A percentile compares a stretch with the other conserved stretches of the same genome.
Evolutionary conservation across 495 filamentous ascomycete genomes (phyloP).

Genomic region (Haplographium delicatum): DNA sequence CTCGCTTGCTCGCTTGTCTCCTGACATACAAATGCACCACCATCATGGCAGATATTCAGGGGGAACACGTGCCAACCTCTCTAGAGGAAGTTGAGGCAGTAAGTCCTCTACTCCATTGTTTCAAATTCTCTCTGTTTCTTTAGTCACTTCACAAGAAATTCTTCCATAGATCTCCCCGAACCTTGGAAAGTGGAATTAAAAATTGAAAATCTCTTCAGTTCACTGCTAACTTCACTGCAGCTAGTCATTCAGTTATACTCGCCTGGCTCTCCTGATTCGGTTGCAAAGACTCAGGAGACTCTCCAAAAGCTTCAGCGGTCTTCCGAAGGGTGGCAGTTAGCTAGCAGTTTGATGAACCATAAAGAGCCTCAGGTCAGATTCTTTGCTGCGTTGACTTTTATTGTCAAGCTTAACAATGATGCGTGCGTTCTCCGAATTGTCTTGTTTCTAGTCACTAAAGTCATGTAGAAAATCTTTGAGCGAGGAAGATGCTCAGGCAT

Average conservation of each 20-base stretch:
- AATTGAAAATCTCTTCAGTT: too few species aligned
- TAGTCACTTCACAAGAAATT: too few species aligned
- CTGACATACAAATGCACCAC: not conserved
- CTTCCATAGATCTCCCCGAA: too few species aligned
- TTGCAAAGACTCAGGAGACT: slow-evolving; percentile 67
- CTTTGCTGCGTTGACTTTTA: slow-evolving; percentile 91
- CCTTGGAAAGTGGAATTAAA: too few species aligned
- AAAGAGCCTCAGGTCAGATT: slow-evolving; percentile 72
- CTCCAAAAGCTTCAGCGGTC: slow-evolving; percentile 73
- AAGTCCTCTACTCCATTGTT: slow-evolving; percentile 13
- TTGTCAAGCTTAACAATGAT: slow-evolving; percentile 83
- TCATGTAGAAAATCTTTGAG: slow-evolving; percentile 51
- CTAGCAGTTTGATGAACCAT: slow-evolving; percentile 61
- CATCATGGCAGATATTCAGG: slow-evolving; percentile 21
- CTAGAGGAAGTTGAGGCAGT: slow-evolving; percentile 39
- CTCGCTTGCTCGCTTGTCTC: not conserved
- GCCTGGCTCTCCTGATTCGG: slow-evolving; percentile 54
- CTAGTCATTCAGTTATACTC: slow-evolving; percentile 65
- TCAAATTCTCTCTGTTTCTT: not conserved
- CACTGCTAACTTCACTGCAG: slow-evolving; percentile 32
- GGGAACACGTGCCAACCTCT: slow-evolving; percentile 27
- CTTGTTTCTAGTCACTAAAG: not conserved
- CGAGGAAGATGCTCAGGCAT: slow-evolving; percentile 52
- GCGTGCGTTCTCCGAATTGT: slow-evolving; percentile 44
- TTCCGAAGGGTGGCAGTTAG: slow-evolving; percentile 78